A percentile compares a stretch with the other conserved stretches of the same genome.
phyloP scores from a whole-genome alignment of 2,329 filamentous ascomycete species.

The Magnaporthiopsis incrustans region DNA sequence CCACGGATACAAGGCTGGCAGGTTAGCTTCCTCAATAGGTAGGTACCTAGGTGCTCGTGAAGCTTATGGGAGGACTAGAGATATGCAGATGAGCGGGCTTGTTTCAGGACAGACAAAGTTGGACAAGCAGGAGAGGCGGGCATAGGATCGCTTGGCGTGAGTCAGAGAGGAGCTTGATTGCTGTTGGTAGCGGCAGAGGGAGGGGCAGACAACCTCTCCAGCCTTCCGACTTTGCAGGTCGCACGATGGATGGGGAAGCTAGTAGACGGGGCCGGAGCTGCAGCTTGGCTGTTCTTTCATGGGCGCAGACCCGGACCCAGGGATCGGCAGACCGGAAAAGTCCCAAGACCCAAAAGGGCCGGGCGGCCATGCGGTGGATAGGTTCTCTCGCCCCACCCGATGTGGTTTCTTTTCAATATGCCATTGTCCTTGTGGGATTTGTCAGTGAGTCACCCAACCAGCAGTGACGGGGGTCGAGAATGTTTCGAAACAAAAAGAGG shows the following conservation, averaged over 20 bases:
- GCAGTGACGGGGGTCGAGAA: background rate
- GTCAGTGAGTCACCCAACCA: background rate
- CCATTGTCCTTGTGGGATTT: background rate
- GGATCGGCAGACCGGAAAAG: no score
- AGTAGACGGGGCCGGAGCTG: background rate
- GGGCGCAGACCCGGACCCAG: no score
- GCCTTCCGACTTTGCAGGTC: background rate
- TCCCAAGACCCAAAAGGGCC: no score
- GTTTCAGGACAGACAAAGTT: no score
- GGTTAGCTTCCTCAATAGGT: no score
- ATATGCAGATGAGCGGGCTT: no score
- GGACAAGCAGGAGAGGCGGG: background rate
- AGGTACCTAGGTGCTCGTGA: no score
- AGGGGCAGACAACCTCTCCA: background rate
- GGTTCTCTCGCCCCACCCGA: background rate
- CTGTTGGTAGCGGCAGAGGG: background rate
- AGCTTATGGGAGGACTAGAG: no score
- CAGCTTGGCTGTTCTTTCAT: no score
- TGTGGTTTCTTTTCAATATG: background rate
- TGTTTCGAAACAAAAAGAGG: conserved; percentile 1
- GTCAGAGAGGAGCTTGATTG: background rate
- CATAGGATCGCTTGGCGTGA: background rate
- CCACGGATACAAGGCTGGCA: background rate
- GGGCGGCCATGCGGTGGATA: no score
- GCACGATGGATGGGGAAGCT: background rate